Evolutionary conservation across 2,329 filamentous ascomycete genomes (phyloP), one percentile per base, ranked within the genome.

Genomic region (Alternaria incomplexa): DNA sequence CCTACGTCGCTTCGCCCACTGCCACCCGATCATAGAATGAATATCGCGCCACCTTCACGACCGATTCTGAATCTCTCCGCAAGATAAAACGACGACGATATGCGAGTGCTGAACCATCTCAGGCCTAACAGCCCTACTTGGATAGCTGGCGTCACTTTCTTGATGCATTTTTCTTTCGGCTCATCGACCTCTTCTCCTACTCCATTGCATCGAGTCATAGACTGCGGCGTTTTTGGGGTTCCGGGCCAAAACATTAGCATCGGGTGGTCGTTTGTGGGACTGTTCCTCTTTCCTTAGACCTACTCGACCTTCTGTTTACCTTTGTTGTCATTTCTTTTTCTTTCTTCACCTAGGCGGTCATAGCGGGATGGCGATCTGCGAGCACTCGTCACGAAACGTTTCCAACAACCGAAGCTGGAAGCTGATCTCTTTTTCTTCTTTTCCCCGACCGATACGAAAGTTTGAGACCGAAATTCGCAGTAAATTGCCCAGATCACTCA

Each of bases 131-230:
- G 40, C 45, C 53, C 65, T 70, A 57, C 62, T 62, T 59, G 63
- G 66, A 68, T 66, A 65, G 62, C 69, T 50, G 65, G 69, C 72
- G 74, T 75, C 67, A 71, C 72, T 75, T 69, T 66, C 67, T 63
- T 48, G 65, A 43, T 51, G 65, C 62, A 25, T 40, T 43, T 56
- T 58, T 47, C 51, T 59, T 59, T 44, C 17, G 50, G 36, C 26
- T 54, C 65, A 54, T 58, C 53, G 25, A 59, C 23, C 26, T 48
- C 61, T 66, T 59, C 50, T 59, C 56, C 55, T 59, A 58, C 57
- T 67, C 62, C 60, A 50, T 25, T 71, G 68, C 71, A 73, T 73
- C 67, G 62, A 58, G 65, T 68, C 57, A 62, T 63, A 72, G 68
- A 73, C 63, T 70, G 56, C 46, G 71, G 71, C 70, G 70, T 72